Base-by-base conservation (phyloP, 805 yeast species). In the Pichia occidentalis region DNA sequence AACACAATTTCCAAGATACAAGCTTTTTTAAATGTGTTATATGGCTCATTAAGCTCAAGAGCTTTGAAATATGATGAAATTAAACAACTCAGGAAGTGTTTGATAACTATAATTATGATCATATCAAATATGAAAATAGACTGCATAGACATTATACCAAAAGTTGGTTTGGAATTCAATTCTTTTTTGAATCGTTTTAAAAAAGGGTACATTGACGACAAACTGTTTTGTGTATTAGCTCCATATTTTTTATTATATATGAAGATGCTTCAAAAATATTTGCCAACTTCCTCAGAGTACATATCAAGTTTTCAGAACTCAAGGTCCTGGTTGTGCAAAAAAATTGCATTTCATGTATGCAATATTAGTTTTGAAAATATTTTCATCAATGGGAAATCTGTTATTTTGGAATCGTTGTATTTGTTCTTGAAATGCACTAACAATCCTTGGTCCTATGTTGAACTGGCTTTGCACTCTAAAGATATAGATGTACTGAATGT, bases 401-500 rank as follows among this genome's bases (percentile, higher is more conserved):
- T 36, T n/a, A 35, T 46, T 27, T 25, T 46, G 20, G 63, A 59
- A 20, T 49, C 61, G 0, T 34, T 54, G 18, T 28, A 37, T 3
- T 28, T 57, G 8, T 56, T 56, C 32, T 12, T 47, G 7, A 26
- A 21, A 0, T 32, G 54, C 3, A 36, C 48, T 4, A 39, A 41
- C 7, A 54, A 56, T 34, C 56, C 60, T 1, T 57, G 61, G 60
- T 41, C 44, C 13, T 32, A 49, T 32, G 40, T 57, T 13, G 51
- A 53, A 0, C 20, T 39, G 0, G 23, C 50, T 0, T 32, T 50
- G 7, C 29, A 26, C 9, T 45, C 41, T 9, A 7, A 39, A 18
- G 24, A 37, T 1, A 28, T 56, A 3, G 39, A 37, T 8, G 28
- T 35, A 22, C 4, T 36, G 6, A 49, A 50, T 31, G 53, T 57